These are phyloP conservation scores for Pyracantha coccinea DNA, from an alignment of 331 rosid genomes.

Conservation along the genomic window DNA sequence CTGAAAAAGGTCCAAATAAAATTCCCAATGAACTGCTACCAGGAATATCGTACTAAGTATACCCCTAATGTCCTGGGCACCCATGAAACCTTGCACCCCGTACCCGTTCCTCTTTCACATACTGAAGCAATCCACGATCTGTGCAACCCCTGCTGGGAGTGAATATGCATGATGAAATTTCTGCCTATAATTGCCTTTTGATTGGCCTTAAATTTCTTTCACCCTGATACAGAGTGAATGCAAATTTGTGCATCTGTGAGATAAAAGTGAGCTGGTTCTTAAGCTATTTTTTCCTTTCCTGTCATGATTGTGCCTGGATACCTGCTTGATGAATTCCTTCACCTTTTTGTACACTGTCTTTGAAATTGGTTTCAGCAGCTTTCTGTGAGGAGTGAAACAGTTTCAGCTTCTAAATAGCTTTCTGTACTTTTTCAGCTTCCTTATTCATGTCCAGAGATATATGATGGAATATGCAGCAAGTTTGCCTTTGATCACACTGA, in stretches of 20 bases:
- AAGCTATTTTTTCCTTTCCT: background rate
- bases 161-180: background rate
- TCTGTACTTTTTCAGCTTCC: constrained; percentile 48
- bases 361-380: background rate
- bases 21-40: too few relatives aligned
- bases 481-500: constrained; percentile 58
- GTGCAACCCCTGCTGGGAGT: background rate
- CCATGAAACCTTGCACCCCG: too few relatives aligned
- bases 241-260: background rate
- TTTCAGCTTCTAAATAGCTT: background rate
- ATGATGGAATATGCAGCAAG: constrained; percentile 37
- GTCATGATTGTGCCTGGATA: background rate
- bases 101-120: too few relatives aligned
- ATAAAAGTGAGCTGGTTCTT: background rate
- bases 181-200: background rate
- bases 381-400: background rate
- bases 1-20: too few relatives aligned
- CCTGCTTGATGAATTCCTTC: background rate
- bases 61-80: too few relatives aligned
- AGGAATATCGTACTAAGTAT: too few relatives aligned
- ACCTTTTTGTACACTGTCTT: background rate
- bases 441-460: constrained; percentile 42
- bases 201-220: background rate
- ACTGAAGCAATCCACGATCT: too few relatives aligned
- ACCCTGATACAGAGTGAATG: background rate